Evolutionary conservation across 768 basidiomycete genomes (phyloP).

Genomic region (Gelatoporia subvermispora): DNA sequence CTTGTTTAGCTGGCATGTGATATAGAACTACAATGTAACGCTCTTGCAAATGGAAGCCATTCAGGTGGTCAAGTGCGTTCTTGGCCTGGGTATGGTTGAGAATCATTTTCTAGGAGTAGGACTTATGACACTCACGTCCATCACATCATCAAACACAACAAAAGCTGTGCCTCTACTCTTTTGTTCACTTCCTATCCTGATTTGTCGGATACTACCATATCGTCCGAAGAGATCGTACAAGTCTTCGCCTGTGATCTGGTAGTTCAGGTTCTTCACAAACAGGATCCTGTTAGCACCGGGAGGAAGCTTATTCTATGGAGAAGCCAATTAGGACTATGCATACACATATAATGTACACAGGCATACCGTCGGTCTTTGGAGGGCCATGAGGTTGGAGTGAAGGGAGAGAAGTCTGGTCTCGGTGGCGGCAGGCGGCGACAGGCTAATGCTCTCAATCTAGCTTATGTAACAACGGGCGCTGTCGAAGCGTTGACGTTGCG

Average conservation of each 20-base stretch:
- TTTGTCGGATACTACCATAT: slow-evolving; percentile 94
- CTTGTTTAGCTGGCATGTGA: slow-evolving; percentile 97
- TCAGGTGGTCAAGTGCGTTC: slow-evolving; percentile 93
- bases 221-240: slow-evolving; percentile 96
- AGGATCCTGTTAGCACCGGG: slow-evolving; percentile 89
- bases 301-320: slow-evolving; percentile 71
- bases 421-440: too few relatives aligned
- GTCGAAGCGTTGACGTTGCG: not conserved
- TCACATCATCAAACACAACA: slow-evolving; percentile 93
- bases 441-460: too few relatives aligned
- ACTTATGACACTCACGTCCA: slow-evolving; percentile 62
- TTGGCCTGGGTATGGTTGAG: slow-evolving; percentile 60
- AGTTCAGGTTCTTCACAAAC: slow-evolving; percentile 91
- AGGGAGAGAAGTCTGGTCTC: not conserved
- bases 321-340: not conserved
- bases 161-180: slow-evolving; percentile 97
- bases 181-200: slow-evolving; percentile 86
- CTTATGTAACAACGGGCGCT: not conserved
- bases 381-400: slow-evolving; percentile 43
- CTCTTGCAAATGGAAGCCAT: slow-evolving; percentile 97
- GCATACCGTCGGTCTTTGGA: slow-evolving; percentile 65
- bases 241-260: slow-evolving; percentile 89
- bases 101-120: slow-evolving; percentile 5
- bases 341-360: not conserved
- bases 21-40: slow-evolving; percentile 98